Percentiles rank a stretch among this genome's conserved stretches.
Conservation (phyloP, 2,329 filamentous ascomycete species). For the Cordyceps cicadae region DNA sequence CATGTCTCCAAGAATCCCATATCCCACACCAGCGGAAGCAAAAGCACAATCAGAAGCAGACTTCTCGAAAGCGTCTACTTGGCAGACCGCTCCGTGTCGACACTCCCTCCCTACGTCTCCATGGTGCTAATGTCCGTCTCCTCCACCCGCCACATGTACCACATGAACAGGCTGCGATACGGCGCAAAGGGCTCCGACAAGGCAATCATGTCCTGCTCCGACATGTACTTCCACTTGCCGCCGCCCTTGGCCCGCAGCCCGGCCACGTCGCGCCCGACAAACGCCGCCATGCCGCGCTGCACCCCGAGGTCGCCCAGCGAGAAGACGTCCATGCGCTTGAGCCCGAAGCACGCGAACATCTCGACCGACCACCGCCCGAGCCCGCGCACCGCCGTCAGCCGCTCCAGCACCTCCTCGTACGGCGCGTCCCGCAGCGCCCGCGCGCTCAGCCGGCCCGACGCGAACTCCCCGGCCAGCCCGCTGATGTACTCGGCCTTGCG, state of each 20-base stretch:
- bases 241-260: conserved; percentile 74
- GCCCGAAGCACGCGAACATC: conserved; percentile 96
- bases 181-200: conserved; percentile 72
- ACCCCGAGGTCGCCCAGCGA: conserved; percentile 87
- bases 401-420: conserved; percentile 79
- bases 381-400: conserved; percentile 76
- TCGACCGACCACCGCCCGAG: conserved; percentile 87
- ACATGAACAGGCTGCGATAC: conserved; percentile 92
- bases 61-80: background rate
- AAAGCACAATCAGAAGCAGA: background rate
- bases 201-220: conserved; percentile 83
- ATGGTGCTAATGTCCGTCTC: conserved; percentile 64
- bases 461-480: conserved; percentile 77
- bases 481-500: conserved; percentile 93
- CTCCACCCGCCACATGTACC: conserved; percentile 92
- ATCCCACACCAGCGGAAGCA: background rate
- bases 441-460: conserved; percentile 63
- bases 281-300: conserved; percentile 87
- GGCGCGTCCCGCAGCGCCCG: conserved; percentile 66
- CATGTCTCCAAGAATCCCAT: background rate
- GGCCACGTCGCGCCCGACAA: conserved; percentile 70
- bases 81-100: background rate
- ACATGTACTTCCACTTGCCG: conserved; percentile 98
- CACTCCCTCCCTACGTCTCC: conserved; percentile 24
- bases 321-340: conserved; percentile 93